These are phyloP conservation scores for Aspergillus arachidicola DNA, from an alignment of 2,329 filamentous ascomycete species.

Conservation along the genomic window DNA sequence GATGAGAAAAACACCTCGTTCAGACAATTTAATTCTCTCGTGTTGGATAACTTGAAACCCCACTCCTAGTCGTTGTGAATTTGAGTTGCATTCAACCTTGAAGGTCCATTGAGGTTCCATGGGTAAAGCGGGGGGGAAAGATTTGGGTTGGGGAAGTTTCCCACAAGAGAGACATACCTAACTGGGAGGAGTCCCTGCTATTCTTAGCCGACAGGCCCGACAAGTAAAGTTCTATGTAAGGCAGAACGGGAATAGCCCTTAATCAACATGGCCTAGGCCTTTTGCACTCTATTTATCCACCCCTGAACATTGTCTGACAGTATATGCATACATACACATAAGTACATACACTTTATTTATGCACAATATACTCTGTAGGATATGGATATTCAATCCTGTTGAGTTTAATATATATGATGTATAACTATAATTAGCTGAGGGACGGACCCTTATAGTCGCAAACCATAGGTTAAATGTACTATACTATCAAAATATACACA, in stretches of 20 bases:
- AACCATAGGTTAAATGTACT: background rate
- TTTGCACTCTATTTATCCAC: background rate
- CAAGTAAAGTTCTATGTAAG: background rate
- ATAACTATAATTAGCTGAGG: background rate
- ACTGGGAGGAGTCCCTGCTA: background rate
- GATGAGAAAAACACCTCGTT: background rate
- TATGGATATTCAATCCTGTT: background rate
- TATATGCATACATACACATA: background rate
- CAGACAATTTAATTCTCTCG: background rate
- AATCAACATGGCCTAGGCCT: background rate
- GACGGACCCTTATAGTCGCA: background rate
- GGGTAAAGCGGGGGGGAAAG: constrained; percentile 4
- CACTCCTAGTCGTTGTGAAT: background rate
- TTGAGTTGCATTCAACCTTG: background rate
- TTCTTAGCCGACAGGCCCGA: constrained; percentile 4
- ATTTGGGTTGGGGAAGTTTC: constrained; percentile 6
- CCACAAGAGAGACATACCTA: background rate
- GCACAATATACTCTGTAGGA: background rate
- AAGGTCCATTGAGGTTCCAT: constrained; percentile 11
- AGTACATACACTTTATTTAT: background rate
- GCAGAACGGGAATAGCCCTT: background rate
- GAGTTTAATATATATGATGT: background rate
- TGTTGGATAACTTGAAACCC: background rate
- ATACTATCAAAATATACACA: background rate
- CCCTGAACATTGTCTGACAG: background rate